Evolutionary conservation across 805 yeast species (phyloP).

Genomic region (Monosporozyma unispora): DNA sequence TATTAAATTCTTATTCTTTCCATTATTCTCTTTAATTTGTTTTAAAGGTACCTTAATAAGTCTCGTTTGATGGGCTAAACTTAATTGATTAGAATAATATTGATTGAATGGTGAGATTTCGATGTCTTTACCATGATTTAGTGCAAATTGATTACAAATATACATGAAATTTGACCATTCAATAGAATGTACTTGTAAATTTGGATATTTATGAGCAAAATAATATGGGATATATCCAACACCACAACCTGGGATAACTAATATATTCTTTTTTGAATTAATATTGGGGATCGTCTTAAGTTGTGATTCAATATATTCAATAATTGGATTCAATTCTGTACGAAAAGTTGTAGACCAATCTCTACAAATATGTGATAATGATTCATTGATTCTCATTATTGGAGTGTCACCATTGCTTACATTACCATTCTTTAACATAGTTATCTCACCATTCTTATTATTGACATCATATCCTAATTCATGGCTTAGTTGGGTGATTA

Average conservation of each 20-base stretch:
- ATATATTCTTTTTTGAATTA: conserved; percentile 34
- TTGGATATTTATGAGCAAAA: conserved; percentile 33
- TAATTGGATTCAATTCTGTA: conserved; percentile 44
- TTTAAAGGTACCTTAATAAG: conserved; percentile 22
- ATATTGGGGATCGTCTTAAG: conserved; percentile 25
- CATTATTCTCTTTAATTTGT: conserved; percentile 14
- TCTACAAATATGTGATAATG: conserved; percentile 65
- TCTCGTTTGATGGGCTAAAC: conserved; percentile 43
- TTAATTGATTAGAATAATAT: conserved; percentile 56
- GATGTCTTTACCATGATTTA: conserved; percentile 22
- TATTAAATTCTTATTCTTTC: conserved; percentile 29
- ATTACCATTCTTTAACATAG: neutral
- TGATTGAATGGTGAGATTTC: conserved; percentile 47
- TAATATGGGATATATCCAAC: conserved; percentile 70
- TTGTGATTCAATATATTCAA: conserved; percentile 41
- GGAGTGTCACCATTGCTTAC: neutral
- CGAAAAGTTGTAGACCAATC: conserved; percentile 59
- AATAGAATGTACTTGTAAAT: conserved; percentile 54
- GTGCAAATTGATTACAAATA: conserved; percentile 52
- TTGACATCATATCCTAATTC: conserved; percentile 14
- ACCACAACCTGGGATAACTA: conserved; percentile 84
- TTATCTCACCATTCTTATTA: neutral
- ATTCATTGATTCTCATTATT: conserved; percentile 32
- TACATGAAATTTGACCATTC: conserved; percentile 76
- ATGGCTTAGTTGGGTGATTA: neutral